phyloP scores from a whole-genome alignment of 2,329 filamentous ascomycete species.

The Scedosporium boydii region DNA sequence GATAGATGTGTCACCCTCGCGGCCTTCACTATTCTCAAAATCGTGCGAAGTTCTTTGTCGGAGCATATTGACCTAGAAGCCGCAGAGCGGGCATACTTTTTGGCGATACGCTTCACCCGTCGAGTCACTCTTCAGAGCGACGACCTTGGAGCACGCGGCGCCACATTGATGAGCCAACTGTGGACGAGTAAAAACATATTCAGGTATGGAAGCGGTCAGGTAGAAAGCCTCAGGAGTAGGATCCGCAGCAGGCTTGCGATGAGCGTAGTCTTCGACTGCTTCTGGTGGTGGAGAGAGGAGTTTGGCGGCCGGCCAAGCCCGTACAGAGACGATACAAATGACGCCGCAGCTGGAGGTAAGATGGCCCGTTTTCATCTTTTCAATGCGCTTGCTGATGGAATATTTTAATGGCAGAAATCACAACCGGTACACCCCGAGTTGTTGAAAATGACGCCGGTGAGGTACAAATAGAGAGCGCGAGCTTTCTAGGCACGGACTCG shows the following conservation, averaged over 20 bases:
- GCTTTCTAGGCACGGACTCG: too few species aligned
- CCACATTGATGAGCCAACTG: neutral
- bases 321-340: slow-evolving; percentile 9
- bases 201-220: neutral
- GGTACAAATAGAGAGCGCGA: too few species aligned
- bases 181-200: neutral
- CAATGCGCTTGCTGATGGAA: too few species aligned
- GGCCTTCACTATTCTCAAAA: slow-evolving; percentile 38
- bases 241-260: slow-evolving; percentile 43
- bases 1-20: slow-evolving; percentile 29
- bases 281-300: slow-evolving; percentile 46
- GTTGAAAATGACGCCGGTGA: too few species aligned
- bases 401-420: too few species aligned
- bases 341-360: too few species aligned
- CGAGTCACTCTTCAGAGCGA: neutral
- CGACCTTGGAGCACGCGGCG: neutral
- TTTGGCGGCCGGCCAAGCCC: slow-evolving; percentile 16
- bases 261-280: slow-evolving; percentile 43
- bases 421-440: too few species aligned
- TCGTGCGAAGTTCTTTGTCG: slow-evolving; percentile 35
- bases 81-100: neutral
- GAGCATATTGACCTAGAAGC: neutral
- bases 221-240: slow-evolving; percentile 14
- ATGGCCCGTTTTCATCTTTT: too few species aligned
- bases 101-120: neutral